Evolutionary conservation across 257 asterid genomes (phyloP), one percentile per base, ranked within the genome.

Genomic region (Eustoma russellianum): DNA sequence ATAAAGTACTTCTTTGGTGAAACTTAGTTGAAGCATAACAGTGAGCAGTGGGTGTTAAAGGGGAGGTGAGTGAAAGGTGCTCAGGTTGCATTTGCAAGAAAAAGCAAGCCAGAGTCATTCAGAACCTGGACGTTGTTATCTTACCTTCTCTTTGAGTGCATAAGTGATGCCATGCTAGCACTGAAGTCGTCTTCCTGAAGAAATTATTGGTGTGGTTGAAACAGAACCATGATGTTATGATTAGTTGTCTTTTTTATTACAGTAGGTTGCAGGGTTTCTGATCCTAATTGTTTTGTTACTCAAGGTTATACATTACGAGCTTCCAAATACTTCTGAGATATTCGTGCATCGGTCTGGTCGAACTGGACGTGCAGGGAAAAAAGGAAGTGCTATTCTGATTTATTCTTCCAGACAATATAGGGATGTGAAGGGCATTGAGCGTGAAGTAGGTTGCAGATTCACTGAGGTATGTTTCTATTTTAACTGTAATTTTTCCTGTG

Each of bases 321-420:
- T 91, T 67, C 98, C 98, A 34, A 84, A 72, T 72, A 73, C 79
- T 54, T 66, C 98, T 41, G 98, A 91, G 73, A 66, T 65, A 41
- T 91, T 91, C 73, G 98, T 91, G 59, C 98, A 91, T 70, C 86
- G 98, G 9, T 74, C 98, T 67, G 98, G 98, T 46, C 86, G 98
- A 67, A 91, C 98, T 35, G 98, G 98, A 49, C 98, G 98, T 75
- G 98, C 98, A 57, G 98, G 98, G 66, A 91, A 91, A 81, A 84
- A 82, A 63, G 98, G 98, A 30, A 75, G 52, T 68, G 96, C 98
- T 54, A 72, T 91, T 63, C 83, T 87, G 19, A 80, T 91, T n/a
- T 70, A 84, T 76, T 68, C 98, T 28, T 55, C 82, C 59, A 79
- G 57, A 55, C 84, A 91, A 50, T 64, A 65, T 59, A 77, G 92